Conservation (phyloP, 2,329 filamentous ascomycete species). For the Cordyceps cateniannulata region DNA sequence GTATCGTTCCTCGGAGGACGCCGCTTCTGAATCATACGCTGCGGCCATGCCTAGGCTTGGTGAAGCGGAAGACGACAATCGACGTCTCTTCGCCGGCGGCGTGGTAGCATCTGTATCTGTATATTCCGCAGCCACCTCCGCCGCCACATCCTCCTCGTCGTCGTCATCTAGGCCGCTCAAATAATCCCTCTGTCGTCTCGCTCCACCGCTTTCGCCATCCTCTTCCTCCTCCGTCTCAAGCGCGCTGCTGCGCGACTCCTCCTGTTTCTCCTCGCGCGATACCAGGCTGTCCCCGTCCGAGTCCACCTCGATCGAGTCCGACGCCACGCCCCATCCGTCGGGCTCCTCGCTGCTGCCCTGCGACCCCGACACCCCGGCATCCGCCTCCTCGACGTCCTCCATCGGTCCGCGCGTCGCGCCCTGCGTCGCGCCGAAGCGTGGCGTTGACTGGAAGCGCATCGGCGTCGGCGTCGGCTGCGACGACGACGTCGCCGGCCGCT, state of each 20-base stretch:
- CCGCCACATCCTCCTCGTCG: slow-evolving; percentile 4
- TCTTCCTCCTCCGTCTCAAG: not conserved
- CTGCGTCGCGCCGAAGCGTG: slow-evolving; percentile 30
- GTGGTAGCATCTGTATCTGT: not conserved
- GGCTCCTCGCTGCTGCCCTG: slow-evolving; percentile 4
- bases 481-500: slow-evolving; percentile 25
- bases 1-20: not conserved
- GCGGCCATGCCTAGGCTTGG: not conserved
- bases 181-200: not conserved
- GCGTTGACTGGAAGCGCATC: slow-evolving; percentile 32
- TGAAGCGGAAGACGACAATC: not conserved
- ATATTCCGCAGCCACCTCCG: not conserved
- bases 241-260: not conserved
- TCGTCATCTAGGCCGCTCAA: slow-evolving; percentile 8
- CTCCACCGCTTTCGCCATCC: no score
- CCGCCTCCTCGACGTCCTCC: slow-evolving; percentile 28
- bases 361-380: slow-evolving; percentile 13
- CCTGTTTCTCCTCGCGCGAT: not conserved
- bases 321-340: slow-evolving; percentile 11
- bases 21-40: not conserved
- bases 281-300: slow-evolving; percentile 14
- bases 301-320: slow-evolving; percentile 25
- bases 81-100: slow-evolving; percentile 20
- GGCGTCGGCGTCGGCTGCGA: slow-evolving; percentile 26
- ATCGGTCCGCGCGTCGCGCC: slow-evolving; percentile 9